Conservation (phyloP, 139 green algal species). For the Chlamydomonas applanata region DNA sequence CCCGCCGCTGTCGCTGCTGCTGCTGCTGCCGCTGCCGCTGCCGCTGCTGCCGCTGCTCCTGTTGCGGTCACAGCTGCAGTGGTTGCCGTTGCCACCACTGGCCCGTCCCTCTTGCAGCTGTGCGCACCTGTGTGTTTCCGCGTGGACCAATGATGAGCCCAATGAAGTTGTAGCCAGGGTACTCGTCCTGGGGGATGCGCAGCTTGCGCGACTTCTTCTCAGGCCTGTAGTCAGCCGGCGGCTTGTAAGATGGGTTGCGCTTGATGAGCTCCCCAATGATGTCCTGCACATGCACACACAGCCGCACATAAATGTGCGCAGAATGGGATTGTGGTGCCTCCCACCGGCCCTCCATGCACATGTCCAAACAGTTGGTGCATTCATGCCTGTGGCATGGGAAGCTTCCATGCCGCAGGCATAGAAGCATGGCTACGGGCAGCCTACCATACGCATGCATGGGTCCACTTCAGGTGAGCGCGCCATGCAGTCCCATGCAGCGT, state of each 20-base stretch:
- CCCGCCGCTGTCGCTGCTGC: too few relatives aligned
- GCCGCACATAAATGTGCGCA: too few relatives aligned
- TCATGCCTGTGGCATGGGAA: too few relatives aligned
- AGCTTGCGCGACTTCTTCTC: slow-evolving; percentile 84
- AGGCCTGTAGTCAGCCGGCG: slow-evolving; percentile 77
- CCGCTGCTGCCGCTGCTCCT: background rate
- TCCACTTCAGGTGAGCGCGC: background rate
- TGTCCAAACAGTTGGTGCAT: too few relatives aligned
- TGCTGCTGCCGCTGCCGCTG: too few relatives aligned
- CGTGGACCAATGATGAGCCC: slow-evolving; percentile 93
- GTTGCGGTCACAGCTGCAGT: background rate
- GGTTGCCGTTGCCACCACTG: background rate
- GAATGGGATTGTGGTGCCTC: too few relatives aligned
- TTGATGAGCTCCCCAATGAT: slow-evolving; percentile 89
- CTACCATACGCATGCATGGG: background rate
- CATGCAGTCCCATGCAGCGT: background rate
- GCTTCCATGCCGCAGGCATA: too few relatives aligned
- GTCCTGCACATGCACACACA: slow-evolving; percentile 39
- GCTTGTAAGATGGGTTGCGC: slow-evolving; percentile 74
- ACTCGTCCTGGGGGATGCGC: slow-evolving; percentile 84
- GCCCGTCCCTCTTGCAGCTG: background rate
- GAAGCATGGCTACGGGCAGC: too few relatives aligned
- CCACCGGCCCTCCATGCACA: too few relatives aligned
- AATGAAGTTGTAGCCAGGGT: slow-evolving; percentile 95
- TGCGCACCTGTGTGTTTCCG: slow-evolving; percentile 21